These are phyloP conservation scores for Trypanosoma boissoni DNA, from an alignment of 208 protist species.

Conservation along the genomic window DNA sequence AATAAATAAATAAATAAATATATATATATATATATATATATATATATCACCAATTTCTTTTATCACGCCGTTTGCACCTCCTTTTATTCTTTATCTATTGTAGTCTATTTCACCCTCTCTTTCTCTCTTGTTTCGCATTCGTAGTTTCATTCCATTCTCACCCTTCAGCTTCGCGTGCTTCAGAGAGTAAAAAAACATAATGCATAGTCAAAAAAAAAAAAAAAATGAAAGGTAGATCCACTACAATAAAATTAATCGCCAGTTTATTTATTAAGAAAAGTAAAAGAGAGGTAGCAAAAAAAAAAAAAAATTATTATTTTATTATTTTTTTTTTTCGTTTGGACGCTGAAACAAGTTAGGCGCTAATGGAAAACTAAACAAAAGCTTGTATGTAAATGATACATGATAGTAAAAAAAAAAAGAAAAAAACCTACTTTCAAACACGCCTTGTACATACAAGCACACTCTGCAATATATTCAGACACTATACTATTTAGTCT, in stretches of 20 bases:
- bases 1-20: not conserved
- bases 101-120: conserved; percentile 1
- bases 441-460: too few species aligned
- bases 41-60: not conserved
- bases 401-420: not conserved
- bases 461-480: too few species aligned
- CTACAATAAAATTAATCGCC: conserved; percentile 5
- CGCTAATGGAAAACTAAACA: not conserved
- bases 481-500: too few species aligned
- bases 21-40: conserved; percentile 2
- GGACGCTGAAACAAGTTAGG: not conserved
- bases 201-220: conserved; percentile 5
- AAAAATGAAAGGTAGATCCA: conserved; percentile 15
- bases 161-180: not conserved
- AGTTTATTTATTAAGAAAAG: conserved; percentile 13
- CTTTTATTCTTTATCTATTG: not conserved
- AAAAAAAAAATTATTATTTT: conserved; percentile 13
- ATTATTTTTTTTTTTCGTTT: conserved; percentile 11
- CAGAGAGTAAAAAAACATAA: too few species aligned
- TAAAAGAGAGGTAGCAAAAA: conserved; percentile 11
- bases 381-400: not conserved
- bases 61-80: not conserved
- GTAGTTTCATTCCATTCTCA: not conserved
- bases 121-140: not conserved
- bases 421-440: not conserved